Conservation (phyloP, 345 rosid genomes). For the Brassica carinata region DNA sequence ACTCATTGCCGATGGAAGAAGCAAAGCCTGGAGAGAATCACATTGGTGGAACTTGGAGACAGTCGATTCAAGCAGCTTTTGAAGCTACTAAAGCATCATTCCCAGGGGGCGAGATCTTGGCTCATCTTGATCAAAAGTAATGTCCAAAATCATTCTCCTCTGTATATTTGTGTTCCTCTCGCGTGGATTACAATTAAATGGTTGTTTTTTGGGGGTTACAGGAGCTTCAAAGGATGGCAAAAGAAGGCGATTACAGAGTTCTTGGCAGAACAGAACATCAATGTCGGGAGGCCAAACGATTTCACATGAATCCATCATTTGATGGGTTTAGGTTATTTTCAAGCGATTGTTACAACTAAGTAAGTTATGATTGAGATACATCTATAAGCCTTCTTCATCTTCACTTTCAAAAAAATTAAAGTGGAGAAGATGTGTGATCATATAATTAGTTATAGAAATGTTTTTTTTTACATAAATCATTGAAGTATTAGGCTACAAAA, state of each 20-base stretch:
- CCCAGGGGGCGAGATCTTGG: constrained; percentile 82
- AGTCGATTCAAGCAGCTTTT: constrained; percentile 70
- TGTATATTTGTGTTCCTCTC: neutral
- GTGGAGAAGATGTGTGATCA: neutral
- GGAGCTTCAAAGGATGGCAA: constrained; percentile 97
- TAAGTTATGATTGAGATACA: neutral
- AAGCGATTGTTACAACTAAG: neutral
- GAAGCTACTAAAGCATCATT: constrained; percentile 84
- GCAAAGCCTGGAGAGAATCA: constrained; percentile 43
- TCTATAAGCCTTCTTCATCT: neutral
- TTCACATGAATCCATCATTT: constrained; percentile 40
- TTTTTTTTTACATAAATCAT: neutral
- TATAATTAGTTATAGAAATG: neutral
- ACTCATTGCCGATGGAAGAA: constrained; percentile 88
- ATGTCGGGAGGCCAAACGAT: constrained; percentile 64
- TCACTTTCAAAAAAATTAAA: neutral
- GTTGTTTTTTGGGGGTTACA: constrained; percentile 31
- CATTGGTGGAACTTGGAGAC: constrained; percentile 81
- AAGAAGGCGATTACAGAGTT: constrained; percentile 68
- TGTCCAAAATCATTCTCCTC: constrained; percentile 27
- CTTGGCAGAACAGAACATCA: constrained; percentile 61
- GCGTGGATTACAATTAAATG: neutral
- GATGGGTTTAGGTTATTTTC: constrained; percentile 2
- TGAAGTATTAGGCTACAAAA: no score
- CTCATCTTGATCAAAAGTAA: constrained; percentile 96